Conservation (phyloP, 331 rosid genomes). For the Spiraea crenata region DNA sequence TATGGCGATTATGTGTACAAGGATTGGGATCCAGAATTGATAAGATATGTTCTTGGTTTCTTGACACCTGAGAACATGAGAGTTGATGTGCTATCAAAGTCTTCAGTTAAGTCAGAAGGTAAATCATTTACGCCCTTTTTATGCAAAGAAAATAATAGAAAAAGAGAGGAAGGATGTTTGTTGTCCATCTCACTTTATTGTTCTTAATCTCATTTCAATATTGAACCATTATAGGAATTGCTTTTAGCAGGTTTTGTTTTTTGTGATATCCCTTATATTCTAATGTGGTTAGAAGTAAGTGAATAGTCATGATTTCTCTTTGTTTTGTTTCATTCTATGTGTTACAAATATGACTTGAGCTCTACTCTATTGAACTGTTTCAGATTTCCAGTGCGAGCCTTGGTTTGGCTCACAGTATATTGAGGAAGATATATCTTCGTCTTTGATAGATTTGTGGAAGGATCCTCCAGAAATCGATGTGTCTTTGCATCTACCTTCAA, state of each 20-base stretch:
- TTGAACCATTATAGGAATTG: not conserved
- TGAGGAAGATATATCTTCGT: conserved; percentile 69
- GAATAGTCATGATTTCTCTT: not conserved
- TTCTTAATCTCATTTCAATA: not conserved
- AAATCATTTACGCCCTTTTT: not conserved
- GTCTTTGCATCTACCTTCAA: conserved; percentile 78
- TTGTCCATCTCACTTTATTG: not conserved
- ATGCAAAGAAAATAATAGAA: not conserved
- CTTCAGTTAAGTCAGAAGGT: conserved; percentile 58
- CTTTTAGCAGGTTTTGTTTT: not conserved
- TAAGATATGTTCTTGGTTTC: conserved; percentile 68
- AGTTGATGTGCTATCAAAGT: conserved; percentile 75
- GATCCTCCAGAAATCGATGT: conserved; percentile 73
- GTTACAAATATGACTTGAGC: not conserved
- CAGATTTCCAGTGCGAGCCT: conserved; percentile 75
- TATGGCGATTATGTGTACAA: conserved; percentile 78
- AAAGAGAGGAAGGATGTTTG: not conserved
- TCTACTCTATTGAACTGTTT: conserved; percentile 17
- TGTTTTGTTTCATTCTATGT: conserved; percentile 3
- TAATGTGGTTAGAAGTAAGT: not conserved
- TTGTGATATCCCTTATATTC: not conserved
- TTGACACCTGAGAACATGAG: conserved; percentile 94
- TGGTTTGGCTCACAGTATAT: conserved; percentile 86
- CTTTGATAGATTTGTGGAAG: conserved; percentile 74
- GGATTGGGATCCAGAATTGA: conserved; percentile 74